Evolutionary conservation across 2,329 filamentous ascomycete species (phyloP), one percentile per base, ranked within the genome.

Genomic region (Xylariaceae sp.): DNA sequence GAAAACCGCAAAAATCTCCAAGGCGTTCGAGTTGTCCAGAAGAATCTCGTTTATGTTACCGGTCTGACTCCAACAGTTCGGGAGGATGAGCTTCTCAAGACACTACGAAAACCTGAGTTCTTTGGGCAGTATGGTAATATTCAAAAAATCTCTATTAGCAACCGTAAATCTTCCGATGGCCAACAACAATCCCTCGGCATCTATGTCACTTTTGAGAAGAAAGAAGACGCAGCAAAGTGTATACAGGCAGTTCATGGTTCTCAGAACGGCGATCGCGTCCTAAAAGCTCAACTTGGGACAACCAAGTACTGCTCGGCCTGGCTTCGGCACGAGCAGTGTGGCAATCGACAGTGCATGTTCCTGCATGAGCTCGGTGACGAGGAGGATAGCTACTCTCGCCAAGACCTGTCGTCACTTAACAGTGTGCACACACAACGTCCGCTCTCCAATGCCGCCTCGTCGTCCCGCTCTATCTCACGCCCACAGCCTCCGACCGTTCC

Each of bases 261-360:
- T 2, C 83, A 88, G 57, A 97, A 99, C 67, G 92, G 91, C 46
- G 94, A 97, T 58, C 81, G 93, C 44, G 81, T 91, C 11, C 75
- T 99, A 16, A 87, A 91, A 77, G 92, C 84, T 3, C 86, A 85
- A 67, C 74, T 86, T 47, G 94, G 94, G 20, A 99, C 94, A 0
- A 99, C 94, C 4, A 99, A 99, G 71, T 99, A 99, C 73, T 99
- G 94, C 72, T 99, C 94, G 0, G 93, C 94, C 3, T 99, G 95
- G 79, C 80, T 99, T 15, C 89, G 95, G 53, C 92, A 95, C 62
- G 94, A 99, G 72, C 88, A 87, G 61, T 99, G 94, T 73, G 92
- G 90, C 51, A 99, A 99, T 67, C 86, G 92, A 45, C 93, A 94
- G 59, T 99, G 94, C 77, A 99, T 97, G 84, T 99, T 99, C 72